Percentiles rank a stretch among this genome's conserved stretches.
phyloP scores from a whole-genome alignment of 2,329 filamentous ascomycete genomes.

The Colletotrichum tamarilloi region DNA sequence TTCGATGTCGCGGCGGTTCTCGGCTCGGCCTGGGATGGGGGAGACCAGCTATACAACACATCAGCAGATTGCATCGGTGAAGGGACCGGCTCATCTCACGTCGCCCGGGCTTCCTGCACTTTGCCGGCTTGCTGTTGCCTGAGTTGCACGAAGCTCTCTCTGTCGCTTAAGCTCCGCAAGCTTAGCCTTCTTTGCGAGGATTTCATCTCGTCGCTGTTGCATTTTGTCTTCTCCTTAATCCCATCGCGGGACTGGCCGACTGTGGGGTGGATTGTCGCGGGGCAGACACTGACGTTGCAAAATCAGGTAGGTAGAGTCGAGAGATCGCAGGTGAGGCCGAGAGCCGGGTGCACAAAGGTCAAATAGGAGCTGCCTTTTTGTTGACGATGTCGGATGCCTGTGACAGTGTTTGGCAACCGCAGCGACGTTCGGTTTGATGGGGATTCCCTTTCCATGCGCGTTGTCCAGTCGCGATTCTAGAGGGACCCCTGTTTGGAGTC shows the following conservation, averaged over 20 bases:
- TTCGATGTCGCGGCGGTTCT: slow-evolving; percentile 82
- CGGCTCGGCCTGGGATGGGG: slow-evolving; percentile 76
- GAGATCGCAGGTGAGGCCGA: background rate
- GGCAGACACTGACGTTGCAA: background rate
- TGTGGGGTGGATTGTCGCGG: slow-evolving; percentile 27
- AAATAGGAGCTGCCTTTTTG: background rate
- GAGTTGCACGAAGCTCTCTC: slow-evolving; percentile 83
- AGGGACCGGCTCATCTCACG: slow-evolving; percentile 61
- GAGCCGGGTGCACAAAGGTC: background rate
- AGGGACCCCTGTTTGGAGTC: slow-evolving; percentile 15
- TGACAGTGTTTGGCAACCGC: slow-evolving; percentile 19
- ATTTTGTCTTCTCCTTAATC: slow-evolving; percentile 60
- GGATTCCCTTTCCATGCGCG: slow-evolving; percentile 26
- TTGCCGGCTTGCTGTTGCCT: slow-evolving; percentile 76
- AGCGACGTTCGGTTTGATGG: slow-evolving; percentile 23
- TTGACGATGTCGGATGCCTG: slow-evolving; percentile 3
- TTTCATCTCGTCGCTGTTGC: slow-evolving; percentile 93
- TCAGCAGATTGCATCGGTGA: slow-evolving; percentile 19
- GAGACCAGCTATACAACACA: slow-evolving; percentile 59
- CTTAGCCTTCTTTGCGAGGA: slow-evolving; percentile 95
- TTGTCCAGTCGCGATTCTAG: slow-evolving; percentile 28
- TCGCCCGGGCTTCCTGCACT: slow-evolving; percentile 77
- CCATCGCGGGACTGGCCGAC: slow-evolving; percentile 57
- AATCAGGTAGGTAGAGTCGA: background rate
- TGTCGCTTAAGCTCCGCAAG: slow-evolving; percentile 96